Evolutionary conservation across 352 stramenopile genomes (phyloP).

Genomic region (Globisporangium acanthophoron): DNA sequence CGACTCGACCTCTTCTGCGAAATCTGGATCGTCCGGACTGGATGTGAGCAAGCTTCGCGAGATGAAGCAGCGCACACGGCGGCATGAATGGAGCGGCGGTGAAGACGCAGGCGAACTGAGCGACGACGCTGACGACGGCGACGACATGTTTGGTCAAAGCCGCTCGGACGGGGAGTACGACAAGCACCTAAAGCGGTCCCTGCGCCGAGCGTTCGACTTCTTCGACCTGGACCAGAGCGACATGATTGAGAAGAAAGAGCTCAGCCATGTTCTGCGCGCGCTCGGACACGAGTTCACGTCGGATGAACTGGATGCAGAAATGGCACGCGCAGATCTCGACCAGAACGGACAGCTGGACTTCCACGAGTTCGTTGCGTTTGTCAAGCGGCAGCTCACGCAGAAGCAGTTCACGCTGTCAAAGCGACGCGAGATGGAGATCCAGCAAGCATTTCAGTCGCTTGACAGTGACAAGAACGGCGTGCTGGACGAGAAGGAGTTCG

Average conservation of each 20-base stretch:
- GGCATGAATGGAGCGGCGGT: not conserved
- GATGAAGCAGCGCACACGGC: slow-evolving; percentile 17
- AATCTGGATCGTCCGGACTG: slow-evolving; percentile 27
- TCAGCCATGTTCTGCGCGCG: slow-evolving; percentile 58
- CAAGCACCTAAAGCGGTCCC: slow-evolving; percentile 47
- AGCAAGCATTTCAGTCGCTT: slow-evolving; percentile 59
- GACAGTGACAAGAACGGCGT: slow-evolving; percentile 62
- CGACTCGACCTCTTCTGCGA: slow-evolving; percentile 6
- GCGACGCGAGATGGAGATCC: slow-evolving; percentile 70
- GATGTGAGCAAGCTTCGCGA: slow-evolving; percentile 33
- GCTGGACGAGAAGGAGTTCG: slow-evolving; percentile 69
- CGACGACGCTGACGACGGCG: slow-evolving; percentile 18
- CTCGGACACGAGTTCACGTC: slow-evolving; percentile 68
- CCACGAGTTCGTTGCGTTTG: slow-evolving; percentile 65
- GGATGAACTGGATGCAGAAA: slow-evolving; percentile 55
- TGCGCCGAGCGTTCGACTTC: slow-evolving; percentile 70
- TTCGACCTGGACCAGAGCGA: slow-evolving; percentile 69
- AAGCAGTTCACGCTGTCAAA: slow-evolving; percentile 56
- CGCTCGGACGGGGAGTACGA: slow-evolving; percentile 59
- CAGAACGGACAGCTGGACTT: slow-evolving; percentile 68
- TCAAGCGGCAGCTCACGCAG: slow-evolving; percentile 49
- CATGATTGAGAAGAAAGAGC: slow-evolving; percentile 64
- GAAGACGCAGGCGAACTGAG: not conserved
- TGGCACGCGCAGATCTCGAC: slow-evolving; percentile 55
- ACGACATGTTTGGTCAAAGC: slow-evolving; percentile 13